Conservation (phyloP, 805 yeast species). For the Debaryomyces prosopidis region DNA sequence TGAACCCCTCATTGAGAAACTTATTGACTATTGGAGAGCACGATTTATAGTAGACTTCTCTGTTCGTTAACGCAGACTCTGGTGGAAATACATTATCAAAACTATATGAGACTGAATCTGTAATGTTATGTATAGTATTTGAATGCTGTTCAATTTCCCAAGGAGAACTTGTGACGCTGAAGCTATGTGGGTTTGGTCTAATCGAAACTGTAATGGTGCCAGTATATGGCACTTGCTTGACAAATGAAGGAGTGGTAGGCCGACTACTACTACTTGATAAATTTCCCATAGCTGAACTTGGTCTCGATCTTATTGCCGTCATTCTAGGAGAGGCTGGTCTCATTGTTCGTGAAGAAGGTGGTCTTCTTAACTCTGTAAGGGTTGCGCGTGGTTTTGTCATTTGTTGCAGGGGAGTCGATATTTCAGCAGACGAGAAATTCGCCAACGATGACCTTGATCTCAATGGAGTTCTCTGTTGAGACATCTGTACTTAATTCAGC, state of each 20-base stretch:
- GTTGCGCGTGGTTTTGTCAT: constrained; percentile 16
- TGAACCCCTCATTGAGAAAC: constrained; percentile 68
- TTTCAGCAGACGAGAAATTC: constrained; percentile 8
- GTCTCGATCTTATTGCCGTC: constrained; percentile 24
- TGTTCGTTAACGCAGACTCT: constrained; percentile 42
- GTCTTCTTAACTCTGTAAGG: constrained; percentile 26
- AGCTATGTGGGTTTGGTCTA: constrained; percentile 66
- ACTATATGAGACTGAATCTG: constrained; percentile 59
- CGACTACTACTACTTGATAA: constrained; percentile 19
- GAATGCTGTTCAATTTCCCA: constrained; percentile 47
- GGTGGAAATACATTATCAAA: constrained; percentile 82
- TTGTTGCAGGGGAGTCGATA: constrained; percentile 14
- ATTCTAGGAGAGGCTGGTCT: constrained; percentile 33
- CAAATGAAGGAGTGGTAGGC: constrained; percentile 38
- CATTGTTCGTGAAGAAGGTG: constrained; percentile 27
- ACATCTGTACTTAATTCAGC: constrained; percentile 7
- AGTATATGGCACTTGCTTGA: constrained; percentile 46
- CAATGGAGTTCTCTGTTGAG: constrained; percentile 24
- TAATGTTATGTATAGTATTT: constrained; percentile 46
- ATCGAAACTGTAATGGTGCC: constrained; percentile 78
- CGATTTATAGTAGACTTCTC: constrained; percentile 57
- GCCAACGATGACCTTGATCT: constrained; percentile 29
- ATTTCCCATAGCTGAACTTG: constrained; percentile 36
- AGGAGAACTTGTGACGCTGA: constrained; percentile 31
- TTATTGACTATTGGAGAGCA: constrained; percentile 54